Conservation (phyloP, 164 flowering plant genomes). For the Tetracentron sinense region DNA sequence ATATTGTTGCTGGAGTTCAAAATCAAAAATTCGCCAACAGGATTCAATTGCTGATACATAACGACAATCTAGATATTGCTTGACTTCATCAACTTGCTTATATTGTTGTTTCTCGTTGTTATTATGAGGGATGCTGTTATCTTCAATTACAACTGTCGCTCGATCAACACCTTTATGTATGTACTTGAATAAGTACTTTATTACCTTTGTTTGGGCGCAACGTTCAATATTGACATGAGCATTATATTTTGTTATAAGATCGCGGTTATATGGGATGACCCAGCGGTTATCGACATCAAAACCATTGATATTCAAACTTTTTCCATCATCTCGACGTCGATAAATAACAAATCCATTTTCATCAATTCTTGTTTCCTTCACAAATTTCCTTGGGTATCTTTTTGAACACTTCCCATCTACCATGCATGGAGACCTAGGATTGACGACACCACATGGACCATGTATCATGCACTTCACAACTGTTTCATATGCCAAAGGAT, state of each 20-base stretch:
- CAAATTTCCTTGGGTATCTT: not conserved
- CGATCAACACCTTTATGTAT: not conserved
- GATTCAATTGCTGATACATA: no score
- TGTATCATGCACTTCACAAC: not conserved
- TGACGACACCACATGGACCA: not conserved
- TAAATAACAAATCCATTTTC: not conserved
- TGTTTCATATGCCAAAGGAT: slow-evolving; percentile 2
- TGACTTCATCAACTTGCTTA: no score
- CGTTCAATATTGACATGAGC: slow-evolving; percentile 2
- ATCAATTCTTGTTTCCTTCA: not conserved
- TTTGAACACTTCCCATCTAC: no score
- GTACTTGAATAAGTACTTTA: slow-evolving; percentile 6
- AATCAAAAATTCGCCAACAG: no score
- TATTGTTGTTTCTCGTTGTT: no score
- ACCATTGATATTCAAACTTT: not conserved
- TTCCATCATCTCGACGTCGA: not conserved
- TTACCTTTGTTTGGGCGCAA: not conserved
- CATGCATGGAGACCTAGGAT: not conserved
- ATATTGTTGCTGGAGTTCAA: no score
- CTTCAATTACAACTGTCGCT: slow-evolving; percentile 2
- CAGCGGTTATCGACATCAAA: not conserved
- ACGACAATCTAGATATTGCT: no score
- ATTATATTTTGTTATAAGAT: not conserved
- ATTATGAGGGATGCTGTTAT: not conserved
- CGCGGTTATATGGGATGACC: slow-evolving; percentile 9